Conservation (phyloP, 768 basidiomycete species). For the Tylopilus sp. region DNA sequence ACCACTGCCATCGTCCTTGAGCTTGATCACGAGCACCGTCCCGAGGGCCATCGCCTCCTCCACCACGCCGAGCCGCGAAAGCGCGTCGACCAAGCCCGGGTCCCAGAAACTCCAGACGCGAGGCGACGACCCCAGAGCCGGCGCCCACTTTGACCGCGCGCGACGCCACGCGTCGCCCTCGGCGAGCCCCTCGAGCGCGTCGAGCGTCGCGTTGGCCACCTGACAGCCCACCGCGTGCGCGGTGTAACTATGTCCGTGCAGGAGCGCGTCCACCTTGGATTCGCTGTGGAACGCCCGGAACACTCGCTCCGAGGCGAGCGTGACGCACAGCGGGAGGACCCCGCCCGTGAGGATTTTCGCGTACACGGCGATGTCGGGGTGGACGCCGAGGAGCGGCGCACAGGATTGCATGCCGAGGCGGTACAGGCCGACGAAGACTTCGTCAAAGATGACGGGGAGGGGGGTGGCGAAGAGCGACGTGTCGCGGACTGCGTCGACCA, state of each 20-base stretch:
- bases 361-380: conserved; percentile 87
- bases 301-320: conserved; percentile 75
- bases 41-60: conserved; percentile 85
- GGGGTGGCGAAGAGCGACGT: conserved; percentile 40
- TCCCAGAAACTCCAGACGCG: conserved; percentile 88
- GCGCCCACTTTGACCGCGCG: conserved; percentile 59
- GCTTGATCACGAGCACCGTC: conserved; percentile 76
- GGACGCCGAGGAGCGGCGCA: conserved; percentile 60
- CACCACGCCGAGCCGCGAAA: conserved; percentile 56
- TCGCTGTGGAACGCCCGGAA: conserved; percentile 77
- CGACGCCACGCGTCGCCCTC: conserved; percentile 53
- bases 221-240: conserved; percentile 93
- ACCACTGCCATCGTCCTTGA: conserved; percentile 65
- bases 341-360: conserved; percentile 96
- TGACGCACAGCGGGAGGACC: conserved; percentile 80
- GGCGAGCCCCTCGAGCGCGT: conserved; percentile 52
- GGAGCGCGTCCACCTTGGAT: conserved; percentile 77
- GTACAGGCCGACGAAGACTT: conserved; percentile 92
- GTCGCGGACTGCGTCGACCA: conserved; percentile 77
- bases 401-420: conserved; percentile 74
- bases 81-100: conserved; percentile 57
- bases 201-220: conserved; percentile 79
- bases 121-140: no score
- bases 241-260: conserved; percentile 96
- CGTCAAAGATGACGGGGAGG: conserved; percentile 91